Percentiles rank a stretch among this genome's conserved stretches.
These are phyloP conservation scores for Calonectria henricotiae DNA, from an alignment of 2,329 filamentous ascomycete species.

Conservation along the genomic window DNA sequence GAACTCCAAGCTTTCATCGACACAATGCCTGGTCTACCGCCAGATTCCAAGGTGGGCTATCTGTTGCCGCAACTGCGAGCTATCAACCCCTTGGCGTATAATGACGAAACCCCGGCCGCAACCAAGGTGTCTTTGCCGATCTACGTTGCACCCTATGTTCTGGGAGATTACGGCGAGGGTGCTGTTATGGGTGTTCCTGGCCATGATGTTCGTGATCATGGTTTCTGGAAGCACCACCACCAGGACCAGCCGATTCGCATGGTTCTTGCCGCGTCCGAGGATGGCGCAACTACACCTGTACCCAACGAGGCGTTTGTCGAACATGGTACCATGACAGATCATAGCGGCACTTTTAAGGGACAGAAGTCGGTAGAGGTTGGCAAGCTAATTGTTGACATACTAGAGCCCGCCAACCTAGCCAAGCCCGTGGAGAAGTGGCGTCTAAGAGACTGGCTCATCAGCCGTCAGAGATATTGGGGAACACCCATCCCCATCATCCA, in stretches of 20 bases:
- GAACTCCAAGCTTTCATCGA: constrained; percentile 80
- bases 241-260: constrained; percentile 73
- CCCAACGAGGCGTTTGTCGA: constrained; percentile 73
- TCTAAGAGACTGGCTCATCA: constrained; percentile 91
- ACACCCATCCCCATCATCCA: constrained; percentile 92
- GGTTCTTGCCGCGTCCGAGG: constrained; percentile 72
- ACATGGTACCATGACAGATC: constrained; percentile 78
- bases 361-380: constrained; percentile 76
- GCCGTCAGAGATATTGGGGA: constrained; percentile 94
- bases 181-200: constrained; percentile 94
- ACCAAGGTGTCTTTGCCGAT: constrained; percentile 77
- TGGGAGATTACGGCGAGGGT: constrained; percentile 88
- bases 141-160: constrained; percentile 88
- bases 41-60: constrained; percentile 78
- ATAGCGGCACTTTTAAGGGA: constrained; percentile 77
- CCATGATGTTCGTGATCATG: constrained; percentile 84
- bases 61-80: constrained; percentile 74
- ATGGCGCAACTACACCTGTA: constrained; percentile 64
- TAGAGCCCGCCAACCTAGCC: constrained; percentile 72
- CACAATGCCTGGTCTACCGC: constrained; percentile 70
- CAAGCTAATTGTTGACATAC: constrained; percentile 72
- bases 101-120: constrained; percentile 66
- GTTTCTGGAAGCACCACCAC: constrained; percentile 84
- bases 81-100: constrained; percentile 76
- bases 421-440: constrained; percentile 82